Base-by-base conservation (phyloP, 2,329 filamentous ascomycete genomes). In the Exophiala sp. region DNA sequence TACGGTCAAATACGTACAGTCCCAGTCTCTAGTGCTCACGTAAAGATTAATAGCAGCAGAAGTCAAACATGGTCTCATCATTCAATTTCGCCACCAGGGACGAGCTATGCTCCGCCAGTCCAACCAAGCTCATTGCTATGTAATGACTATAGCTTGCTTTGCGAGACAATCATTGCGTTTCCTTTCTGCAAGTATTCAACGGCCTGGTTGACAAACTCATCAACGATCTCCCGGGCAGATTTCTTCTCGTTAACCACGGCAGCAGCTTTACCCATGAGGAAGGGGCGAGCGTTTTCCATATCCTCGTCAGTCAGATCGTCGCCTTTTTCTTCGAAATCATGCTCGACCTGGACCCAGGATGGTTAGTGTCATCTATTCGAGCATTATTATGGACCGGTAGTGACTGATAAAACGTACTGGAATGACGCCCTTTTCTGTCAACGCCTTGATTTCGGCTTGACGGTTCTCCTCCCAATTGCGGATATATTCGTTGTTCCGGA, bases 391-490 rank as follows among this genome's bases (percentile, higher is more conserved):
- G 22, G 32, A 9, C 34, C 18, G 5, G 16, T 37, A 37, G 6
- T 38, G 4, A 43, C 9, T 24, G 23, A 13, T 8, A 9, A 24
- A 23, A 46, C 44, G 19, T 54, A 57, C 94, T 40, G 93, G 93
- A 61, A 98, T 88, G 66, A 88, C 75, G 63, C 93, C 93, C 81
- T 94, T 88, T 65, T 79, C 66, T 8, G 90, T 94, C 48, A 98
- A 80, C 65, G 94, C 80, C 78, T 90, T 94, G 71, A 98, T 95
- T 77, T 98, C 93, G 32, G 80, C 74, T 60, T 79, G 76, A 61
- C 93, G 86, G 76, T 97, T 93, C 64, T 85, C 84, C 74, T 98
- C 91, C 93, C 93, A 98, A 77, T 95, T 87, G 66, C 81, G 70
- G 65, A 98, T 97, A 72, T 98, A 98, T 5, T 85, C 71, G 75